phyloP scores from a whole-genome alignment of 1,139 yeast genomes.

The Yamadazyma sp. region DNA sequence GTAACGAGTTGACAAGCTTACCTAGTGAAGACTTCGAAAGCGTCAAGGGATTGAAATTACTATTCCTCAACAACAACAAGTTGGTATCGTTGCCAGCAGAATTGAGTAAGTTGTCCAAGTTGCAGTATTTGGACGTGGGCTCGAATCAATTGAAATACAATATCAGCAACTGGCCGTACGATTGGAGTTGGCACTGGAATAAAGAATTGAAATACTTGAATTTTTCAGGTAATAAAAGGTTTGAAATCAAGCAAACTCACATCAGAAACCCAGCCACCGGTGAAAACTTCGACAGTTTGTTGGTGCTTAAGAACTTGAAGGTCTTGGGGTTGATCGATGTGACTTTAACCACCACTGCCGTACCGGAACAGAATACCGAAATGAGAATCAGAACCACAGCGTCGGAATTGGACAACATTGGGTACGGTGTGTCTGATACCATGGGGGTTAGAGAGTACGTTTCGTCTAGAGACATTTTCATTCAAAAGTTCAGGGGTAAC shows the following conservation, averaged over 20 bases:
- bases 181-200: slow-evolving; percentile 97
- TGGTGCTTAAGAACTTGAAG: slow-evolving; percentile 67
- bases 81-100: slow-evolving; percentile 90
- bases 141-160: slow-evolving; percentile 89
- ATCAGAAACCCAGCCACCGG: slow-evolving; percentile 45
- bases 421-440: slow-evolving; percentile 90
- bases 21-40: slow-evolving; percentile 84
- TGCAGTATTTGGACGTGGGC: slow-evolving; percentile 84
- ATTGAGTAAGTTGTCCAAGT: slow-evolving; percentile 62
- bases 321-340: slow-evolving; percentile 93
- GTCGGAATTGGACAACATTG: slow-evolving; percentile 73
- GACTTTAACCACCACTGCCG: slow-evolving; percentile 77
- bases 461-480: slow-evolving; percentile 79
- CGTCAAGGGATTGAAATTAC: slow-evolving; percentile 55
- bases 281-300: slow-evolving; percentile 71
- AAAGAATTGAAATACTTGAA: slow-evolving; percentile 74
- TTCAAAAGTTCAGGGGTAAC: slow-evolving; percentile 85
- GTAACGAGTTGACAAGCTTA: slow-evolving; percentile 74
- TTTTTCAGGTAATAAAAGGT: slow-evolving; percentile 87
- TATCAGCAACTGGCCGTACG: slow-evolving; percentile 91
- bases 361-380: slow-evolving; percentile 85
- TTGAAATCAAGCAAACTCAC: slow-evolving; percentile 76
- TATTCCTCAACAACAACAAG: slow-evolving; percentile 81
- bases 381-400: slow-evolving; percentile 91
- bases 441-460: slow-evolving; percentile 70